Percentiles rank a stretch among this genome's conserved stretches.
Evolutionary conservation across 305 asterid genomes (phyloP).

Genomic region (Monarda citriodora): DNA sequence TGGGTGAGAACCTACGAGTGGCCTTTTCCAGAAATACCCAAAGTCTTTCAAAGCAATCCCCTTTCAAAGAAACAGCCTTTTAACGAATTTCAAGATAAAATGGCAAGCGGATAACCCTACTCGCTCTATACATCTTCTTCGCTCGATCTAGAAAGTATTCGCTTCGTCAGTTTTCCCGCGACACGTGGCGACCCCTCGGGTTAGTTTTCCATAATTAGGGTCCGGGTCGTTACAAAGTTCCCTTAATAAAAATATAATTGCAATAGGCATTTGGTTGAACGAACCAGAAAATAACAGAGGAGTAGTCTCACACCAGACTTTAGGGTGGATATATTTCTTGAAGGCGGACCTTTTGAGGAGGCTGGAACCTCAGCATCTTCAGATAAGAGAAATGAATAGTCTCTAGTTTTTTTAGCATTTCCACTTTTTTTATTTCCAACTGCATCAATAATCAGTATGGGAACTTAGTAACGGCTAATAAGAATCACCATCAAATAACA

Average conservation of each 20-base stretch:
- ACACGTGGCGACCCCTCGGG: no score
- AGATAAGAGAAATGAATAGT: constrained; percentile 86
- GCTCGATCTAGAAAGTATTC: no score
- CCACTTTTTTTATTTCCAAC: constrained; percentile 65
- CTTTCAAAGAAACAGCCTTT: no score
- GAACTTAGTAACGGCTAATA: constrained; percentile 4
- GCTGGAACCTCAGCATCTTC: constrained; percentile 82
- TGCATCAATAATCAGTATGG: constrained; percentile 30
- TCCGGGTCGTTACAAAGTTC: no score
- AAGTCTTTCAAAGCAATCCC: no score
- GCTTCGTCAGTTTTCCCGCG: no score
- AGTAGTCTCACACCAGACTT: constrained; percentile 63
- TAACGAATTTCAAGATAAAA: no score
- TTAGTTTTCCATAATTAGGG: no score
- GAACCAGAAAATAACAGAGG: constrained; percentile 25
- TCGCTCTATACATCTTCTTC: no score
- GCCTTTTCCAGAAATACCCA: no score
- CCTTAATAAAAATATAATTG: constrained; percentile 40
- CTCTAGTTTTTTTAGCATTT: constrained; percentile 86
- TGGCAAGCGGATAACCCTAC: no score
- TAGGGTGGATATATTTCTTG: constrained; percentile 48
- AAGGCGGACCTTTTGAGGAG: constrained; percentile 48
- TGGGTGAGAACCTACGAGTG: no score
- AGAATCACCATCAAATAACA: constrained; percentile 10
- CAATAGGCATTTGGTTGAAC: constrained; percentile 22